phyloP scores from a whole-genome alignment of 306 rosid species.

The Elaeagnus macrophylla region DNA sequence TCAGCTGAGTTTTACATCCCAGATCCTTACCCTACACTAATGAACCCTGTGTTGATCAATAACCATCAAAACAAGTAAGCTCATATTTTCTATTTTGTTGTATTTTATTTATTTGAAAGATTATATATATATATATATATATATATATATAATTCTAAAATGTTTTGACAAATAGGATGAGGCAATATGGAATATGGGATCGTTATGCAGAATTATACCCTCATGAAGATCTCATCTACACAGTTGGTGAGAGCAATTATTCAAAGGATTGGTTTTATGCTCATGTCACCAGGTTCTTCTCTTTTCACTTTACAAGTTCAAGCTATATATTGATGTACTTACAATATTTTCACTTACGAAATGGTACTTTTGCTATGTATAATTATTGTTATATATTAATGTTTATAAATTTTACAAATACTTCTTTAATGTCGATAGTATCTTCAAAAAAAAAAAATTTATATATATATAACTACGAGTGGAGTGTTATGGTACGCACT shows the following conservation, averaged over 20 bases:
- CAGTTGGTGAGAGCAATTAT: conserved; percentile 14
- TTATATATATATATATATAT: neutral
- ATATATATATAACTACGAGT: too few relatives aligned
- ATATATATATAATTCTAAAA: neutral
- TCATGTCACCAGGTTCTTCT: conserved; percentile 21
- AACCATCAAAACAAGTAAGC: conserved; percentile 29
- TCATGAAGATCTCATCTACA: conserved; percentile 30
- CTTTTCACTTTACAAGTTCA: too few relatives aligned
- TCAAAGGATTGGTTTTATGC: conserved; percentile 41
- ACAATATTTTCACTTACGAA: too few relatives aligned
- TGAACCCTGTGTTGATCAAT: conserved; percentile 28
- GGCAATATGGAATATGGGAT: conserved; percentile 54
- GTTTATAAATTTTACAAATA: too few relatives aligned
- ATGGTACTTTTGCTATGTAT: too few relatives aligned
- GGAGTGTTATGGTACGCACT: too few relatives aligned
- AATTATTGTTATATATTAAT: too few relatives aligned
- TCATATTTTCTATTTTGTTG: too few relatives aligned
- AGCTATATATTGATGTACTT: too few relatives aligned
- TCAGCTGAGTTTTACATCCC: conserved; percentile 63
- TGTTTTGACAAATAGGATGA: conserved; percentile 23
- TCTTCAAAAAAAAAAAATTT: too few relatives aligned
- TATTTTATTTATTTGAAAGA: too few relatives aligned
- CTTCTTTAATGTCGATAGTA: too few relatives aligned
- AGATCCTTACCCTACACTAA: conserved; percentile 36
- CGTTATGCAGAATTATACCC: conserved; percentile 40